Evolutionary conservation across 2,329 filamentous ascomycete species (phyloP).

Genomic region (Allantophomopsis lycopodina): DNA sequence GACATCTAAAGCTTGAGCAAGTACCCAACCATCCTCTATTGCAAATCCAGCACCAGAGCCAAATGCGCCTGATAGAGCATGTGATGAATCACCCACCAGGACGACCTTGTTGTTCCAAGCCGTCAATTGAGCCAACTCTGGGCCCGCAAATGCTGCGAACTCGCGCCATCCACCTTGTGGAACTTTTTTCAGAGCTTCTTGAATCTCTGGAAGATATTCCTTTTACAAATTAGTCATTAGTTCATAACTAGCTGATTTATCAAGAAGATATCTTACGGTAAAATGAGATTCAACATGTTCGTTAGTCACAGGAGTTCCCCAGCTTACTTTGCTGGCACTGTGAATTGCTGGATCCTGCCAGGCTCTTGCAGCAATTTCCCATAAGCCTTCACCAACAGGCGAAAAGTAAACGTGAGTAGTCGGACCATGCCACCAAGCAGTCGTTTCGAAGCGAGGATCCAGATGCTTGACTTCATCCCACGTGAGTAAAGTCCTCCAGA

Average conservation of each 20-base stretch:
- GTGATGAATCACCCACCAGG: constrained; percentile 39
- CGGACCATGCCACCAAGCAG: constrained; percentile 29
- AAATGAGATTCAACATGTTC: constrained; percentile 23
- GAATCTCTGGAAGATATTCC: constrained; percentile 17
- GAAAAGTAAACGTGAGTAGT: constrained; percentile 27
- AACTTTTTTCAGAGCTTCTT: constrained; percentile 23
- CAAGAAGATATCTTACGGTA: constrained; percentile 9
- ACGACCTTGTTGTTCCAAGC: constrained; percentile 28
- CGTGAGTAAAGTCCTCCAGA: constrained; percentile 29
- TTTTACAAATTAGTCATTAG: too few species aligned
- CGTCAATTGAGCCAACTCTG: constrained; percentile 23
- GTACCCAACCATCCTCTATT: constrained; percentile 29
- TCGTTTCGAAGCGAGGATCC: constrained; percentile 15
- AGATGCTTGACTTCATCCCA: constrained; percentile 19
- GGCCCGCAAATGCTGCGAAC: constrained; percentile 32
- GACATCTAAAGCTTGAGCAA: constrained; percentile 20
- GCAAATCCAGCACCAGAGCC: constrained; percentile 30
- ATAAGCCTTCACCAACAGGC: constrained; percentile 21
- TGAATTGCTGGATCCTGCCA: constrained; percentile 18
- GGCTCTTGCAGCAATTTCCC: constrained; percentile 24
- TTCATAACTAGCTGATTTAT: too few species aligned
- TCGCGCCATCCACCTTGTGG: constrained; percentile 27
- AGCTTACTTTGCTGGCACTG: constrained; percentile 19
- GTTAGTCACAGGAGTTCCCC: constrained; percentile 23
- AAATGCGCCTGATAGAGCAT: constrained; percentile 33